Conservation (phyloP, 805 yeast species). For the Wickerhamiella vanderwaltii region DNA sequence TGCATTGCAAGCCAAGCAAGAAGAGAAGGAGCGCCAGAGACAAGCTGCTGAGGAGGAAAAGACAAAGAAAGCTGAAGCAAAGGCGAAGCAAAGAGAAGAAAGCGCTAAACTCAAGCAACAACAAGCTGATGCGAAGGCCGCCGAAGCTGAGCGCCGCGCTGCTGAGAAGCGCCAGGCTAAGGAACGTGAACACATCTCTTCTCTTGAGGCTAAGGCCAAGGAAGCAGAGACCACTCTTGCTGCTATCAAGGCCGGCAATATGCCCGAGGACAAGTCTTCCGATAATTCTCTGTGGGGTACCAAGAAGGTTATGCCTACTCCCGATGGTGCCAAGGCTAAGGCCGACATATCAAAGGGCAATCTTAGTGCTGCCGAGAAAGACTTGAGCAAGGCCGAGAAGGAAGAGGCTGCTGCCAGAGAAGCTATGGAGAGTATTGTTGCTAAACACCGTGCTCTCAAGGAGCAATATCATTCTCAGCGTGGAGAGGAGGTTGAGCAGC, state of each 20-base stretch:
- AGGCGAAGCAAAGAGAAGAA: slow-evolving; percentile 28
- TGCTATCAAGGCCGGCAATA: slow-evolving; percentile 10
- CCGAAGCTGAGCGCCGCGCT: slow-evolving; percentile 17
- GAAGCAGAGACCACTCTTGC: slow-evolving; percentile 13
- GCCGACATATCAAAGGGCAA: slow-evolving; percentile 6
- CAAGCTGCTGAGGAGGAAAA: slow-evolving; percentile 15
- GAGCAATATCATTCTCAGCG: slow-evolving; percentile 10
- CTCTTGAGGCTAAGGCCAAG: slow-evolving; percentile 11
- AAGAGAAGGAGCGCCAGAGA: slow-evolving; percentile 27
- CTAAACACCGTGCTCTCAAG: slow-evolving; percentile 11
- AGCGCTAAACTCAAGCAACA: slow-evolving; percentile 17
- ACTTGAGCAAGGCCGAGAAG: slow-evolving; percentile 7
- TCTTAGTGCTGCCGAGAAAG: slow-evolving; percentile 1
- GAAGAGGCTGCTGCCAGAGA: slow-evolving; percentile 4
- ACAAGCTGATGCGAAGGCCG: slow-evolving; percentile 12
- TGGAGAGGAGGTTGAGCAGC: slow-evolving; percentile 13
- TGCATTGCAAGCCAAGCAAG: slow-evolving; percentile 30
- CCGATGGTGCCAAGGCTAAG: slow-evolving; percentile 10
- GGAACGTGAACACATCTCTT: slow-evolving; percentile 5
- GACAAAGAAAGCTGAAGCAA: slow-evolving; percentile 30
- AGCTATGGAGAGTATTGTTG: slow-evolving; percentile 6
- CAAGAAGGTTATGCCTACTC: background rate
- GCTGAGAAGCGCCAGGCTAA: slow-evolving; percentile 12
- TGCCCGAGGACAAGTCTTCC: background rate
- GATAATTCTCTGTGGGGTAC: background rate